Percentiles rank a stretch among this genome's conserved stretches.
Evolutionary conservation across 179 eudicot species (phyloP).

Genomic region (Nepenthes alata): DNA sequence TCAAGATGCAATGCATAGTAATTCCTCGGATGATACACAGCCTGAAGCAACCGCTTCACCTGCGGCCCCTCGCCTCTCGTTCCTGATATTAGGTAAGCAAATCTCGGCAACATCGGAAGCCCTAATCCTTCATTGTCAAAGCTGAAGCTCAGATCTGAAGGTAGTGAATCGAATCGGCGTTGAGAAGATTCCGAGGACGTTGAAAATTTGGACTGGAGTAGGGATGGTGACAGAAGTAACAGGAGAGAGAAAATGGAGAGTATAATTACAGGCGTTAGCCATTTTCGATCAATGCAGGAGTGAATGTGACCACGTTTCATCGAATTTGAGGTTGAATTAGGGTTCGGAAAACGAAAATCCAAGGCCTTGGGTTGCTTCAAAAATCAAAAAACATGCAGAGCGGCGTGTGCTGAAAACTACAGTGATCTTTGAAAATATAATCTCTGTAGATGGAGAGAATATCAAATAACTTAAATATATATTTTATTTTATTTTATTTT

Average conservation of each 20-base stretch:
- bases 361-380: not conserved
- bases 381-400: too few species aligned
- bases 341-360: not conserved
- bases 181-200: slow-evolving; percentile 1
- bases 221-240: slow-evolving; percentile 13
- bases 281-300: slow-evolving; percentile 19
- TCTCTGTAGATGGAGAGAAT: too few species aligned
- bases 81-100: slow-evolving; percentile 71
- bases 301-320: slow-evolving; percentile 26
- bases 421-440: too few species aligned
- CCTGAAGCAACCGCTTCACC: slow-evolving; percentile 52
- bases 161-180: not conserved
- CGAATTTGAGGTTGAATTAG: not conserved
- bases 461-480: too few species aligned
- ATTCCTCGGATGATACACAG: slow-evolving; percentile 74
- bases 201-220: slow-evolving; percentile 11
- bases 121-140: not conserved
- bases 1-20: slow-evolving; percentile 70
- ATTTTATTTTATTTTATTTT: too few species aligned
- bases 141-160: not conserved
- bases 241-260: slow-evolving; percentile 18
- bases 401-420: too few species aligned
- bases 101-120: slow-evolving; percentile 43
- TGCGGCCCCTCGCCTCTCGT: slow-evolving; percentile 36
- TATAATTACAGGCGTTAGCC: slow-evolving; percentile 17